These are phyloP conservation scores for Penstemon newberryi DNA, from an alignment of 257 asterid genomes.

Conservation along the genomic window DNA sequence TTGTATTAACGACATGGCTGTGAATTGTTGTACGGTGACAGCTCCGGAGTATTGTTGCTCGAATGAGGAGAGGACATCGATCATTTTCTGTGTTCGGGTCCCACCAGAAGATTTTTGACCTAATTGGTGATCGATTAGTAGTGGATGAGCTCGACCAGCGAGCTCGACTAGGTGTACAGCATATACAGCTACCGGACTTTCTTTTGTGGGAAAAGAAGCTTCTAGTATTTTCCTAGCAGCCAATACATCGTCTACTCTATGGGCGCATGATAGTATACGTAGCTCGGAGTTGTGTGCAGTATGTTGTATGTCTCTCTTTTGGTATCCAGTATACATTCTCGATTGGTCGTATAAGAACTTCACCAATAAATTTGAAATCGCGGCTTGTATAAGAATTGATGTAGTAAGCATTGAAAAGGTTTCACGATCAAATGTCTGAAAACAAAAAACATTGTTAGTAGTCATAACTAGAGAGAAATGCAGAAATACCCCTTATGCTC, in stretches of 20 bases:
- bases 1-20: conserved; percentile 59
- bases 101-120: conserved; percentile 65
- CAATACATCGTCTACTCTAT: conserved; percentile 56
- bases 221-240: conserved; percentile 50
- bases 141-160: conserved; percentile 64
- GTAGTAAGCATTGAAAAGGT: conserved; percentile 58
- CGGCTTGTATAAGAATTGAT: conserved; percentile 53
- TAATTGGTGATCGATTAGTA: conserved; percentile 63
- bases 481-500: no score
- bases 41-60: conserved; percentile 46
- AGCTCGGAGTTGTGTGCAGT: conserved; percentile 52
- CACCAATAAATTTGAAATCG: conserved; percentile 35
- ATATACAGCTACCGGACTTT: conserved; percentile 52
- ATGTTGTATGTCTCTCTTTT: conserved; percentile 66
- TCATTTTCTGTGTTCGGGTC: conserved; percentile 54
- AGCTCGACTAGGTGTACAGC: conserved; percentile 73
- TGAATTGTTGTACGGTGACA: conserved; percentile 51
- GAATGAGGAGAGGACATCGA: conserved; percentile 42
- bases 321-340: conserved; percentile 61
- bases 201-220: conserved; percentile 52
- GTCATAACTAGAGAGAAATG: conserved; percentile 3
- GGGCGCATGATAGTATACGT: conserved; percentile 53
- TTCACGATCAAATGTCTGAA: conserved; percentile 71
- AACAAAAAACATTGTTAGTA: conserved; percentile 12
- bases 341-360: conserved; percentile 52